Base-by-base conservation (phyloP, 768 basidiomycete species). In the Glaciozyma antarctica region DNA sequence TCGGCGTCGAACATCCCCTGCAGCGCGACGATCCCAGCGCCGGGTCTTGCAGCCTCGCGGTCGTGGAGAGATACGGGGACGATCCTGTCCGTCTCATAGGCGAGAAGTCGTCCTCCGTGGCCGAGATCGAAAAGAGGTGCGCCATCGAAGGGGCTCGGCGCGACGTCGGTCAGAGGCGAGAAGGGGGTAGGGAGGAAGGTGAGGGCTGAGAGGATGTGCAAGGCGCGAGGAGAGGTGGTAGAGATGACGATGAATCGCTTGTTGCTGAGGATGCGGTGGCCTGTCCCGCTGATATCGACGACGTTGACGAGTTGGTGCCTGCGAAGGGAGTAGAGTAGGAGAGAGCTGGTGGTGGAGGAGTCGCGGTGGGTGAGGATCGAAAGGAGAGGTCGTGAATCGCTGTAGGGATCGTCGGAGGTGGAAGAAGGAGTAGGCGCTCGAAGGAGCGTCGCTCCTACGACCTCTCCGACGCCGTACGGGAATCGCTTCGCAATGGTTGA, bases 51-150 rank as follows among this genome's bases (percentile, higher is more conserved):
- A 6, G 64, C 58, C 3, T 56, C 28, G 43, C 62, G 59, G 24
- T 66, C 62, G 44, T 65, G 62, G 22, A 45, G 32, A 2, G 62
- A 61, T 1, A 59, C 30, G 30, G 38, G 60, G 13, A 62, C 34
- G 4, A 57, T 21, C 8, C 43, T 22, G 17, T 52, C 21, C 4
- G 65, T 62, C 9, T 65, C 65, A 34, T 62, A 70, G 15, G 69
- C 65, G 60, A 70, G 65, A 16, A 67, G 52, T 15, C 69, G 60
- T 3, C 65, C 65, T n/a, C 65, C 65, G 0, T 16, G 1, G 1
- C 65, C 65, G 69, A 70, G 63, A 47, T 54, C 53, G 45, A 67
- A 70, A 16, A 70, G 63, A 28, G 69, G 69, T 0, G 57, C 44
- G 30, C 54, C 63, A 45, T 58, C 69, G 63, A 57, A 22, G 1